Base-by-base conservation (phyloP, 192 early-diverging fungal species). In the Rhizoclosmatium sp. region DNA sequence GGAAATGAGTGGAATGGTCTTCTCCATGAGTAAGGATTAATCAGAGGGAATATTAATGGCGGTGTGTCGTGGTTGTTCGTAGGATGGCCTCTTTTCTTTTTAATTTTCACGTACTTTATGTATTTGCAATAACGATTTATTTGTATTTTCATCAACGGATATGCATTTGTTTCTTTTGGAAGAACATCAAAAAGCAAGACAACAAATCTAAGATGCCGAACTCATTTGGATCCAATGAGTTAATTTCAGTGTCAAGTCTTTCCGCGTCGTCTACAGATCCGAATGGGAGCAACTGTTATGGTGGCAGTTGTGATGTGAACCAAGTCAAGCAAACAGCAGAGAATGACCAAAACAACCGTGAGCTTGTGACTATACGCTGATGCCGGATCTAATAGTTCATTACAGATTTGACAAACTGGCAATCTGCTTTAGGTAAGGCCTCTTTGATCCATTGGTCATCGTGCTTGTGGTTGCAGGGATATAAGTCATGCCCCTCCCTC, bases 271-370 rank as follows among this genome's bases (percentile, higher is more conserved):
- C 19, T 39, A 71, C 69, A 41, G 69, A 71, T 47, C 66, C 46
- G 12, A 56, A 19, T 16, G 54, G 48, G 2, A 4, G 19, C 47
- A 71, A 31, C 41, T 71, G 21, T 47, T 23, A 71, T 39, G 51
- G 60, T 7, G 60, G 60, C 7, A 21, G 10, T 7, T 62, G 60
- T 1, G 60, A 40, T 31, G 60, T 71, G 5, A 21, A 56, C 51
- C 16, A 71, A 10, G 23, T 71, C 21, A 71, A 71, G 39, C 69
- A 58, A 39, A 56, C 69, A 19, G 16, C 69, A 56, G 48, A 46
- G 2, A 71, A 71, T 39, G 69, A 71, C 54, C 48, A 71, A 39
- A 56, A 49, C 69, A 56, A 71, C n/a, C 23, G 67, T 31, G 31
- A 31, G 31, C 31, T 31, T 31, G 31, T 31, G 31, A 31, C 31